Conservation (phyloP, 805 yeast genomes). For the Candida pseudofarinosa region DNA sequence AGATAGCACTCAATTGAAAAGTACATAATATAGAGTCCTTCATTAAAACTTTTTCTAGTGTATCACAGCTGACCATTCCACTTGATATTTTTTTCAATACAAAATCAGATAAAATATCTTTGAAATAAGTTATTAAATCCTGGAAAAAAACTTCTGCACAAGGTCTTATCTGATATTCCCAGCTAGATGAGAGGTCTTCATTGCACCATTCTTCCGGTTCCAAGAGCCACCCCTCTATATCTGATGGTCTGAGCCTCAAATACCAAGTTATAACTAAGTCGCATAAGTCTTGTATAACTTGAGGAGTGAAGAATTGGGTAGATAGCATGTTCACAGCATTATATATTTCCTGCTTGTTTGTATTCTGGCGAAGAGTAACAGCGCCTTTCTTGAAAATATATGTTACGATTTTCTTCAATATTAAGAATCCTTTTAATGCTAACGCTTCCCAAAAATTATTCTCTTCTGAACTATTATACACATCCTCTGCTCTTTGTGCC, state of each 20-base stretch:
- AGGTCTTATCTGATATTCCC: constrained; percentile 81
- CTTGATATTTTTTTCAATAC: constrained; percentile 57
- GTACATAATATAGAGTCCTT: constrained; percentile 79
- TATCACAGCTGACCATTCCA: constrained; percentile 25
- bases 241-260: constrained; percentile 67
- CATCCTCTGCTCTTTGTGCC: constrained; percentile 58
- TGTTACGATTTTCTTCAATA: constrained; percentile 61
- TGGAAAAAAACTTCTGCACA: constrained; percentile 85
- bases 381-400: constrained; percentile 67
- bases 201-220: constrained; percentile 94
- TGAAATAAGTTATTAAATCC: constrained; percentile 64
- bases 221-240: constrained; percentile 72
- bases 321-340: constrained; percentile 52
- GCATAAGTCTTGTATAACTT: constrained; percentile 53
- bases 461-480: constrained; percentile 57
- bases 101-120: constrained; percentile 48
- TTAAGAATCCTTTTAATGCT: constrained; percentile 59
- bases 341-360: constrained; percentile 61
- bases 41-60: constrained; percentile 50
- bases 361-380: constrained; percentile 56
- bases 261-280: constrained; percentile 71
- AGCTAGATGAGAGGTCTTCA: constrained; percentile 70
- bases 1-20: constrained; percentile 72
- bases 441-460: constrained; percentile 71
- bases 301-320: constrained; percentile 54